phyloP scores from a whole-genome alignment of 2,329 filamentous ascomycete genomes.

The Phaeosphaeriaceae sp. region DNA sequence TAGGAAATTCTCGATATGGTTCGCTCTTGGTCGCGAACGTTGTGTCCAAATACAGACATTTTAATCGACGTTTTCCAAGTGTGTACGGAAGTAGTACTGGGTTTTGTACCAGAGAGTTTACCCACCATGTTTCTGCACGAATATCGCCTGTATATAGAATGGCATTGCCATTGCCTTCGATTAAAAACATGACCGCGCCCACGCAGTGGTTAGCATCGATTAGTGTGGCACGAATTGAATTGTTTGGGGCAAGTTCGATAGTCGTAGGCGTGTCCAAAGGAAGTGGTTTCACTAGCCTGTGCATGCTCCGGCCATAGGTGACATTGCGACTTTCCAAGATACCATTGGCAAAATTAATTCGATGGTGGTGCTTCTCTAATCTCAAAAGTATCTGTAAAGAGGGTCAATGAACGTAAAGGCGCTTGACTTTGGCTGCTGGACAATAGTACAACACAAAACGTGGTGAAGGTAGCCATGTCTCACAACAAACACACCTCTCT shows the following conservation, averaged over 20 bases:
- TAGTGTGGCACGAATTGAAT: constrained; percentile 78
- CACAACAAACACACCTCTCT: constrained; percentile 60
- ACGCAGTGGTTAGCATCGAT: constrained; percentile 92
- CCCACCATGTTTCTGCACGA: constrained; percentile 84
- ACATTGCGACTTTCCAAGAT: constrained; percentile 76
- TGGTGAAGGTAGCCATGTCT: neutral
- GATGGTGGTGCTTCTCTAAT: constrained; percentile 78
- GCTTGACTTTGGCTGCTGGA: too few relatives aligned
- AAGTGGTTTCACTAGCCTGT: constrained; percentile 75
- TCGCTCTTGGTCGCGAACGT: constrained; percentile 68
- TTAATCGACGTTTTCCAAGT: constrained; percentile 57
- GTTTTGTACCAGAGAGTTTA: constrained; percentile 73
- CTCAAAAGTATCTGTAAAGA: constrained; percentile 68
- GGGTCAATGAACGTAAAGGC: neutral
- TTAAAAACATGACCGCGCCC: constrained; percentile 90
- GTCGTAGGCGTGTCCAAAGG: constrained; percentile 79
- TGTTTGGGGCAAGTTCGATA: constrained; percentile 74
- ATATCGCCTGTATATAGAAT: constrained; percentile 91
- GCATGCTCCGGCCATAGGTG: constrained; percentile 75
- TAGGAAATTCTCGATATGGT: constrained; percentile 60
- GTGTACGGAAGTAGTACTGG: constrained; percentile 79
- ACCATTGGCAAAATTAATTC: constrained; percentile 80
- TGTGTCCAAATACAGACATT: constrained; percentile 89
- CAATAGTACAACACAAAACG: neutral
- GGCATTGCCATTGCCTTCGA: constrained; percentile 74